These are phyloP conservation scores for Aureobasidium sp. DNA, from an alignment of 2,329 filamentous ascomycete species.

Conservation along the genomic window DNA sequence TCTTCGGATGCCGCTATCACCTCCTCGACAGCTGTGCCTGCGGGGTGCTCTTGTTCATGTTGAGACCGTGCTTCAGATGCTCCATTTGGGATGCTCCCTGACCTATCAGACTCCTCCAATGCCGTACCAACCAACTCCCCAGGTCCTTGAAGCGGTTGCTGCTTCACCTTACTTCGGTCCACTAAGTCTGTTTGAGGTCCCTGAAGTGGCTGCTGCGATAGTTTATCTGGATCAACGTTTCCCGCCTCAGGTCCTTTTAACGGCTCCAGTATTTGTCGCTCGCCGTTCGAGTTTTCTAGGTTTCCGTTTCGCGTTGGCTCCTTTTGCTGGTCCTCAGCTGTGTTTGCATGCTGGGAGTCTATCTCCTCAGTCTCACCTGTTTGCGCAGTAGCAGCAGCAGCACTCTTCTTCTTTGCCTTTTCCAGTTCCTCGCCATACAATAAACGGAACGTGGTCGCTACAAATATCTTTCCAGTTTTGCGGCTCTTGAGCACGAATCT, in stretches of 20 bases:
- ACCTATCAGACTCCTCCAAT: too few relatives aligned
- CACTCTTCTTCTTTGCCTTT: conserved; percentile 17
- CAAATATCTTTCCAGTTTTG: conserved; percentile 31
- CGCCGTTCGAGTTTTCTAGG: conserved; percentile 1
- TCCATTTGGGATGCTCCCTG: too few relatives aligned
- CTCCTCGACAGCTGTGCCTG: neutral
- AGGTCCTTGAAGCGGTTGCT: neutral
- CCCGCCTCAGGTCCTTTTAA: neutral
- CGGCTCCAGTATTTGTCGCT: neutral
- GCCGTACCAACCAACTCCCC: neutral
- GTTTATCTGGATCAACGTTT: neutral
- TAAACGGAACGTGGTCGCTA: conserved; percentile 38
- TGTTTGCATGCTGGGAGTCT: neutral
- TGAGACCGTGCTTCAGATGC: too few relatives aligned
- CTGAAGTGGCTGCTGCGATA: neutral
- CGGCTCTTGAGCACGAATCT: conserved; percentile 38
- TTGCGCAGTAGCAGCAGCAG: neutral
- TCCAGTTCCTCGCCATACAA: conserved; percentile 35
- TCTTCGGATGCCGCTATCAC: neutral
- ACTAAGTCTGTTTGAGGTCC: too few relatives aligned
- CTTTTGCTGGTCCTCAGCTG: neutral
- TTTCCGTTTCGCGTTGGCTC: neutral
- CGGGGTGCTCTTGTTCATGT: neutral
- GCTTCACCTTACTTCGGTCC: too few relatives aligned
- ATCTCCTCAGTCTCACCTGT: neutral